These are phyloP conservation scores for Scortechinia acanthostroma DNA, from an alignment of 2,329 filamentous ascomycete species.

Conservation along the genomic window DNA sequence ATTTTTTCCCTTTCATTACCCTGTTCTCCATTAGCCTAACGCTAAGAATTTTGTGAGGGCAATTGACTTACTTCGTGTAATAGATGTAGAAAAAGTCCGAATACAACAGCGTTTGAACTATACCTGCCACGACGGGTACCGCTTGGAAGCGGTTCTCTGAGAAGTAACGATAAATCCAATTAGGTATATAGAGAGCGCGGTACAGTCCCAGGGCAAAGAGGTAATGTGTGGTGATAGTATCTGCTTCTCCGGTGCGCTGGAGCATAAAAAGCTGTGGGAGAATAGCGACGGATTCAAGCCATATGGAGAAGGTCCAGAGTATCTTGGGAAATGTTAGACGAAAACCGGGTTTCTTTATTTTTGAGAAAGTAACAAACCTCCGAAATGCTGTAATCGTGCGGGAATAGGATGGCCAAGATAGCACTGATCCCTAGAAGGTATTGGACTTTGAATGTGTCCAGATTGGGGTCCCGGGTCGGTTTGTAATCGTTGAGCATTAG, in stretches of 20 bases:
- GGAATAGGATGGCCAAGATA: constrained; percentile 73
- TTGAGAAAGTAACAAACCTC: no score
- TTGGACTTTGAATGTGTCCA: constrained; percentile 94
- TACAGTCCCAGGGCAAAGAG: constrained; percentile 88
- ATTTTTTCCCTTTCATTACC: constrained; percentile 80
- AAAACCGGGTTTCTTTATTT: no score
- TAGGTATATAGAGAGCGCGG: constrained; percentile 91
- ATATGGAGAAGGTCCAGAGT: constrained; percentile 95
- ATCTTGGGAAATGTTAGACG: constrained; percentile 39
- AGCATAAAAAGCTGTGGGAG: constrained; percentile 97
- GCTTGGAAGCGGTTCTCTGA: constrained; percentile 67
- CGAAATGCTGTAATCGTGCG: constrained; percentile 72
- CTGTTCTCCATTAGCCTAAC: neutral
- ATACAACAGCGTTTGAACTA: constrained; percentile 90
- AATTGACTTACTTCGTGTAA: constrained; percentile 66
- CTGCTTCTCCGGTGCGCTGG: constrained; percentile 91
- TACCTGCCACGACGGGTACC: constrained; percentile 80
- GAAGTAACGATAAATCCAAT: constrained; percentile 91
- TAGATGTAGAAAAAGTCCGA: constrained; percentile 99
- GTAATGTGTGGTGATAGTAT: constrained; percentile 99
- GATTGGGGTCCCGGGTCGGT: constrained; percentile 91
- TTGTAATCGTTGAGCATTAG: constrained; percentile 97
- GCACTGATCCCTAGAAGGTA: constrained; percentile 81
- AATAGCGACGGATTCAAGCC: constrained; percentile 94
- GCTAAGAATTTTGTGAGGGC: neutral